Conservation (phyloP, 2,329 filamentous ascomycete genomes). For the Pestalotiopsis sp. region DNA sequence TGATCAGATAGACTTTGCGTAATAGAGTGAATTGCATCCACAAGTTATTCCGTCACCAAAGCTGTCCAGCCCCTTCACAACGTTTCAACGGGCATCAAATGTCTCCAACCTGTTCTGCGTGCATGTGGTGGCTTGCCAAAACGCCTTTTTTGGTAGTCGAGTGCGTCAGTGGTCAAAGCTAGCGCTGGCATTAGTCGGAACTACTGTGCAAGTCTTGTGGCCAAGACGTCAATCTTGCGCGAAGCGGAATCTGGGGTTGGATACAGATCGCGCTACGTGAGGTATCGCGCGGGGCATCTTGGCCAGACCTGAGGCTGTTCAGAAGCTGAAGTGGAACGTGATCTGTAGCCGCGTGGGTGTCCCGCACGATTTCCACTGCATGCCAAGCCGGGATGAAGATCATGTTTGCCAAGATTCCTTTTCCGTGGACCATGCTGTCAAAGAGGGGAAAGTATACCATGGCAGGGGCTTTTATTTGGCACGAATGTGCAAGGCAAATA, state of each 20-base stretch:
- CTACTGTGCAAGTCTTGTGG: neutral
- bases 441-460: neutral
- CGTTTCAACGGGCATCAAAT: neutral
- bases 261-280: neutral
- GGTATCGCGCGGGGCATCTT: neutral
- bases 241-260: neutral
- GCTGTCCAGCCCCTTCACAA: too few species aligned
- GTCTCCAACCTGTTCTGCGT: too few species aligned
- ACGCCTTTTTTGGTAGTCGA: too few species aligned
- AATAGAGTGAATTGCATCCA: too few species aligned
- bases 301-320: neutral
- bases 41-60: too few species aligned
- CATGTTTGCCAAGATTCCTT: neutral
- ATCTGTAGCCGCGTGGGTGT: neutral
- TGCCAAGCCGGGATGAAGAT: neutral
- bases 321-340: neutral
- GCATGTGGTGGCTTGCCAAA: too few species aligned
- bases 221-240: constrained; percentile 1
- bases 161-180: neutral
- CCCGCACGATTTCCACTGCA: neutral
- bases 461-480: neutral
- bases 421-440: too few species aligned
- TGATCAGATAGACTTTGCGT: too few species aligned
- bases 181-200: neutral
- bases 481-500: neutral